Evolutionary conservation across 805 yeast genomes (phyloP).

Genomic region (Teunomyces funiuensis): DNA sequence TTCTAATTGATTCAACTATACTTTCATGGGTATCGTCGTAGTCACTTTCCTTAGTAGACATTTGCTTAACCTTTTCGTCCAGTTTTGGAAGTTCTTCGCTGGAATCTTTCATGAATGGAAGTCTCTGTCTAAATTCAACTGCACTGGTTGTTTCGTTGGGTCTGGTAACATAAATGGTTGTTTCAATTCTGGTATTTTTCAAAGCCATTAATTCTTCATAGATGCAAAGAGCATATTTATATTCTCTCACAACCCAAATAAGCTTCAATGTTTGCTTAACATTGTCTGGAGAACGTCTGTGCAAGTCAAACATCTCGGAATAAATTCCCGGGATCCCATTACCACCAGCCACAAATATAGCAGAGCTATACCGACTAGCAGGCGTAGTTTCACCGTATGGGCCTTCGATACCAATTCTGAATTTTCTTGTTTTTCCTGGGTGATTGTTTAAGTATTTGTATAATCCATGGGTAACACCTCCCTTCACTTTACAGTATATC

Average conservation of each 20-base stretch:
- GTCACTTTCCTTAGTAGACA: slow-evolving; percentile 14
- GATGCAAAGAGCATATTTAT: slow-evolving; percentile 49
- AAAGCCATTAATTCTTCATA: slow-evolving; percentile 39
- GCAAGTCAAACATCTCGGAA: slow-evolving; percentile 34
- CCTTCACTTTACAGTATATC: slow-evolving; percentile 21
- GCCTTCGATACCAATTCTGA: slow-evolving; percentile 54
- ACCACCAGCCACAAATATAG: slow-evolving; percentile 60
- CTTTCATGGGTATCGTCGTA: slow-evolving; percentile 11
- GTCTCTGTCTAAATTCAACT: neutral
- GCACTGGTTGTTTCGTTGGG: slow-evolving; percentile 16
- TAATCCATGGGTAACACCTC: slow-evolving; percentile 31
- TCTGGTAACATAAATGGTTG: slow-evolving; percentile 29
- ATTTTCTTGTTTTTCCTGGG: slow-evolving; percentile 25
- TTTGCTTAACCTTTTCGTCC: slow-evolving; percentile 3
- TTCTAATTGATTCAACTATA: neutral
- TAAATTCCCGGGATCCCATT: slow-evolving; percentile 60
- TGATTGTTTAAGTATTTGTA: slow-evolving; percentile 25
- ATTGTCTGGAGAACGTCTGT: slow-evolving; percentile 15
- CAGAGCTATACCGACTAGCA: slow-evolving; percentile 45
- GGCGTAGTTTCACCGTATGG: slow-evolving; percentile 49
- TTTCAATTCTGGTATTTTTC: slow-evolving; percentile 25
- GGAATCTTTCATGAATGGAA: neutral
- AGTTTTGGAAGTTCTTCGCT: neutral
- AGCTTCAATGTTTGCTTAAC: slow-evolving; percentile 27
- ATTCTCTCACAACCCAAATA: slow-evolving; percentile 62